Base-by-base conservation (phyloP, 208 protist genomes). In the Crithidia fasciculata region DNA sequence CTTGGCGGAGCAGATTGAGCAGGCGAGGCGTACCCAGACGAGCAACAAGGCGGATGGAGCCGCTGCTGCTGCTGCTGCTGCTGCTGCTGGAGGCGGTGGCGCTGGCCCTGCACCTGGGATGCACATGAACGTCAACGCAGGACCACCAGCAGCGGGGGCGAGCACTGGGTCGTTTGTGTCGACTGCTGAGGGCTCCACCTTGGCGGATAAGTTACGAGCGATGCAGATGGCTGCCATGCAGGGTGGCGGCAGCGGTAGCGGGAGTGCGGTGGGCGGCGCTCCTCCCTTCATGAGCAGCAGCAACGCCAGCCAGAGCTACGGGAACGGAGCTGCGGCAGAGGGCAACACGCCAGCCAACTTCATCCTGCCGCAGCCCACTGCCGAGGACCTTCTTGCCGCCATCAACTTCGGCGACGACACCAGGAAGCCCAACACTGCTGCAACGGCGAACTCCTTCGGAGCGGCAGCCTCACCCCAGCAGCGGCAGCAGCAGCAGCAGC, bases 201-300 rank as follows among this genome's bases (percentile, higher is more conserved):
- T 93, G 28, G 79, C 88, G n/a, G 88, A 93, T 52, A 83, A 87
- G 55, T 66, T 93, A 3, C 71, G 87, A 55, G 88, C 86, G 12
- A 93, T 93, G 84, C 80, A 90, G 62, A 77, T 71, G 45, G 66
- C 65, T 0, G 73, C 72, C 2, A 59, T 69, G 54, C 64, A 69
- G 40, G 65, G 57, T 6, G 54, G 44, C 12, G 39, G 37, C n/a
- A 12, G 37, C 13, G 40, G 18, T 52, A 16, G 9, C 10, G 10
- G 28, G 28, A 28, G 28, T 28, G 28, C 28, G 28, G 1, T 28
- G 28, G 28, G 0, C 28, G 28, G 28, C 28, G 28, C 28, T 28
- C 28, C 43, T 3, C n/a, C n/a, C 41, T 10, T 39, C 6, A 5
- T 61, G 54, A 15, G 5, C 5, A 72, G 5, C 43, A 64, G 39